Conservation (phyloP, 345 rosid genomes). For the Hirschfeldia incana region DNA sequence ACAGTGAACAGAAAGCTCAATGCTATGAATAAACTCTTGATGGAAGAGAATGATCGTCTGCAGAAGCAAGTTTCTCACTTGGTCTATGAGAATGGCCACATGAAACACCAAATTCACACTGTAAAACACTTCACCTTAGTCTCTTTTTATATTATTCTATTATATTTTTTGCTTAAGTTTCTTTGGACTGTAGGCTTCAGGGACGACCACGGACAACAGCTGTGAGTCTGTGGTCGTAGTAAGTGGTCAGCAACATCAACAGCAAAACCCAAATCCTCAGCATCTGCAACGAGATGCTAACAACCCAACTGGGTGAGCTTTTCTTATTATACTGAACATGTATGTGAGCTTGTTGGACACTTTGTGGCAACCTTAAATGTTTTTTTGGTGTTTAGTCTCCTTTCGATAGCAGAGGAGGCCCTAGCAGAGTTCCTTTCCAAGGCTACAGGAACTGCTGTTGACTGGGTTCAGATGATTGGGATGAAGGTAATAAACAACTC, state of each 20-base stretch:
- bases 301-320: slow-evolving; percentile 93
- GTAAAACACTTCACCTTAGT: not conserved
- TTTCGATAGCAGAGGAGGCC: slow-evolving; percentile 94
- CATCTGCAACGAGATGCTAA: slow-evolving; percentile 92
- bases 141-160: not conserved
- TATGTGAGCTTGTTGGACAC: not conserved
- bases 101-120: slow-evolving; percentile 67
- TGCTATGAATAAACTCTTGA: slow-evolving; percentile 93
- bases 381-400: slow-evolving; percentile 52
- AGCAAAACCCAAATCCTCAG: slow-evolving; percentile 94
- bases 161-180: not conserved
- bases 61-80: slow-evolving; percentile 98
- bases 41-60: slow-evolving; percentile 98
- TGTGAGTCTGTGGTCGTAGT: slow-evolving; percentile 99
- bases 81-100: slow-evolving; percentile 90
- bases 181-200: slow-evolving; percentile 57
- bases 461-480: slow-evolving; percentile 99
- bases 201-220: slow-evolving; percentile 98
- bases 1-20: slow-evolving; percentile 82
- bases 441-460: slow-evolving; percentile 99
- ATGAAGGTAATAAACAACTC: slow-evolving; percentile 68
- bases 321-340: not conserved
- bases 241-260: slow-evolving; percentile 96
- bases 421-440: slow-evolving; percentile 55
- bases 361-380: not conserved